Evolutionary conservation across 1,284 basidiomycete species (phyloP), one percentile per base, ranked within the genome.

Genomic region (Malassezia arunalokei): DNA sequence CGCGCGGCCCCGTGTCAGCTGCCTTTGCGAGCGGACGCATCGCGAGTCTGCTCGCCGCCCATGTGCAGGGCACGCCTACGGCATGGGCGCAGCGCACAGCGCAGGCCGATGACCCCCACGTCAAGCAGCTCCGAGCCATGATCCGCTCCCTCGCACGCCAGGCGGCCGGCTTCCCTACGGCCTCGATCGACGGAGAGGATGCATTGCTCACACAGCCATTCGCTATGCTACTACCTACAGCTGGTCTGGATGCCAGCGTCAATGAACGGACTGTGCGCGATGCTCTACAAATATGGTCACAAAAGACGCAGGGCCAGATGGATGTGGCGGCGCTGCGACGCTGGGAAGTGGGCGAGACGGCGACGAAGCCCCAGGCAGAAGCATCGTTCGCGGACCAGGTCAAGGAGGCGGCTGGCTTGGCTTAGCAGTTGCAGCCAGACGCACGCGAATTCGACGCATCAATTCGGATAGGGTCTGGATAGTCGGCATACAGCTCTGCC

Each of bases 401-500:
- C 20, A 60, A 64, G 32, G 59, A 57, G 32, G 66, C 65, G n/a
- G 66, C 66, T n/a, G 66, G 66, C 12, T 46, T 68, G 4, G 83
- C 7, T 31, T 49, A 55, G 39, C 53, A 55, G 35, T 50, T 55
- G 53, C 53, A 55, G 33, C 53, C 53, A 3, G 47, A 50, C 8
- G 53, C 30, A 9, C 51, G 38, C 17, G 52, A 35, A 73, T 80
- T 85, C 75, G 94, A 89, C 56, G 85, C 83, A 76, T 95, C 88
- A 75, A 99, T 89, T 75, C 88, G 84, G 76, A 99, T 98, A 12
- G 94, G 92, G 75, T 99, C 94, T 38, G 92, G 92, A 76, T 96
- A 98, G 79, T 99, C 94, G 65, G 90, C 86, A 92, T 39, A 92
- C 87, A 95, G 76, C 74, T 95, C 90, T 58, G 90, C 88, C 74